Conservation (phyloP, 2,329 filamentous ascomycete species). For the Ophiobolus disseminans region DNA sequence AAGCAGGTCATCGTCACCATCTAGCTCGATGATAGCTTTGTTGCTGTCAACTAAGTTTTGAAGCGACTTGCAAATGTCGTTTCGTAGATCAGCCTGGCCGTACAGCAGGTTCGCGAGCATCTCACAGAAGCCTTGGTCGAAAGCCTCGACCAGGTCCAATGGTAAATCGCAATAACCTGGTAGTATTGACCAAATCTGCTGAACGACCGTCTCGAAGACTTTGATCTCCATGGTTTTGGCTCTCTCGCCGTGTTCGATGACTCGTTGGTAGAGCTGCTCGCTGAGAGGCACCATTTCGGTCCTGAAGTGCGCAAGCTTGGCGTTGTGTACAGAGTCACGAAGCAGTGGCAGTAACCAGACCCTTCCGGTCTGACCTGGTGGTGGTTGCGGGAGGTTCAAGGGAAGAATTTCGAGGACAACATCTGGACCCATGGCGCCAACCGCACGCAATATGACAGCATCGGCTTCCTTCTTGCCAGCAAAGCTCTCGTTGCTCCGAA, state of each 20-base stretch:
- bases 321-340: constrained; percentile 88
- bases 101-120: constrained; percentile 91
- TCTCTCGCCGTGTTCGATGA: constrained; percentile 79
- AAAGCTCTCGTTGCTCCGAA: constrained; percentile 88
- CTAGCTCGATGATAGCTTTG: constrained; percentile 75
- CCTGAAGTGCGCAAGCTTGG: constrained; percentile 83
- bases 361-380: constrained; percentile 78
- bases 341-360: constrained; percentile 95
- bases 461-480: constrained; percentile 94
- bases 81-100: constrained; percentile 83
- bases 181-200: constrained; percentile 92
- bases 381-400: constrained; percentile 81
- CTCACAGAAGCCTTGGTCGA: constrained; percentile 90
- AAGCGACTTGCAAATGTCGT: constrained; percentile 85
- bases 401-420: constrained; percentile 82
- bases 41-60: constrained; percentile 92
- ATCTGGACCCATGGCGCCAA: constrained; percentile 88
- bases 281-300: constrained; percentile 87
- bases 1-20: constrained; percentile 73
- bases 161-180: constrained; percentile 96
- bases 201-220: constrained; percentile 94
- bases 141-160: constrained; percentile 71
- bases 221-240: constrained; percentile 97
- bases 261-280: constrained; percentile 85
- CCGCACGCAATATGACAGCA: constrained; percentile 83